Evolutionary conservation across 441 rosid species (phyloP), one percentile per base, ranked within the genome.

Genomic region (Erysimum cheiri): DNA sequence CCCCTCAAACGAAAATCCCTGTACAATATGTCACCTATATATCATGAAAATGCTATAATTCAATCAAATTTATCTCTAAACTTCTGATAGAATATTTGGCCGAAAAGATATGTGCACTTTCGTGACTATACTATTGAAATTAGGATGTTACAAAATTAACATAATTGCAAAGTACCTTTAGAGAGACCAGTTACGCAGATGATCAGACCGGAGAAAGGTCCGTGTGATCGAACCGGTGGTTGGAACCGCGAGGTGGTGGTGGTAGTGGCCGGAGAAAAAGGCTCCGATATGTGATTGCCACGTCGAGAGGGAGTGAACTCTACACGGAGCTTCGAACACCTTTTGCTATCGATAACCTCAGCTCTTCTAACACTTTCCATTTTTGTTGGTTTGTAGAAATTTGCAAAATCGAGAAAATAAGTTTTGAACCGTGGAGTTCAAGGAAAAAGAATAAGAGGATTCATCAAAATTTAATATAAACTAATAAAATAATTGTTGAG

Each of bases 101-200:
- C 2, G 24, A 22, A 22, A 22, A n/a, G n/a, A n/a, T n/a, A n/a
- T n/a, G n/a, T n/a, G n/a, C n/a, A n/a, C n/a, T n/a, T n/a, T n/a
- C n/a, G n/a, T n/a, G n/a, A n/a, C n/a, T 19, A 19, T 19, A 19
- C 22, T 19, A 1, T 1, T 19, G 22, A 19, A 19, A 19, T 19
- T 19, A 19, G n/a, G n/a, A n/a, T n/a, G n/a, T n/a, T n/a, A n/a
- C 22, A 19, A 19, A 19, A 19, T 19, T 19, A 19, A 19, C 22
- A 19, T 1, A 19, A 19, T 19, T 19, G 24, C 24, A 22, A 22
- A 22, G 10, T 50, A 90, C 98, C 98, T 85, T 85, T 87, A 46
- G 98, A 92, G 32, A 92, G 84, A 68, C 98, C 96, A 9, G 98
- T 90, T 14, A 92, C 95, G 50, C 95, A 90, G 15, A 92, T 87